phyloP scores from a whole-genome alignment of 257 asterid genomes.

The Ehretia macrophylla region DNA sequence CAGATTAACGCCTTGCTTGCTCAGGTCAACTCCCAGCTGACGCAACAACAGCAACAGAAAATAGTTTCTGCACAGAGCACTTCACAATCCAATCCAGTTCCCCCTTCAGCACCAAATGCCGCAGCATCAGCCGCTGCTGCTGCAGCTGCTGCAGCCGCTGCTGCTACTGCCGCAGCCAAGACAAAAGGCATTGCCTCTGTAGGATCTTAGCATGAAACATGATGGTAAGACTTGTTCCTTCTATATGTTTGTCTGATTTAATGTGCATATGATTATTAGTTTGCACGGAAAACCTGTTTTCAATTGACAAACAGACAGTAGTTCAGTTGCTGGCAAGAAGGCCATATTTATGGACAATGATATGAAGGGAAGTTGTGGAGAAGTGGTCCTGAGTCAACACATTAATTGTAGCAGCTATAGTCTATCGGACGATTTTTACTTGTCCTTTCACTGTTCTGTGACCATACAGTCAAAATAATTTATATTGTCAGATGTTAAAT shows the following conservation, averaged over 20 bases:
- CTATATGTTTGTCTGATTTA: slow-evolving; percentile 6
- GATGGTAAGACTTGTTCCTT: background rate
- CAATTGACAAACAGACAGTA: background rate
- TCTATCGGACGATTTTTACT: background rate
- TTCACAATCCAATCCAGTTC: slow-evolving; percentile 31
- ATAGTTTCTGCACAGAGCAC: slow-evolving; percentile 31
- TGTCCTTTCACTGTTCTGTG: background rate
- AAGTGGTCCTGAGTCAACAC: too few species aligned
- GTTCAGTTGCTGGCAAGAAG: background rate
- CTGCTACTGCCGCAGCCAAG: slow-evolving; percentile 67
- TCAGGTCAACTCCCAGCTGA: slow-evolving; percentile 37
- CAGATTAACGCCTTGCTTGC: slow-evolving; percentile 67
- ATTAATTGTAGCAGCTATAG: background rate
- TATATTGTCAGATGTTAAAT: too few species aligned
- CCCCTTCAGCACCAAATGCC: slow-evolving; percentile 40
- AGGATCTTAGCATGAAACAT: slow-evolving; percentile 42
- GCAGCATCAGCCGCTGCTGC: slow-evolving; percentile 50
- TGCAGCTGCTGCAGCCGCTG: slow-evolving; percentile 41
- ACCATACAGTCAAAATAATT: background rate
- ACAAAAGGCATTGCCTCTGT: slow-evolving; percentile 68
- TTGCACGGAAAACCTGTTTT: background rate
- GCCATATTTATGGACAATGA: background rate
- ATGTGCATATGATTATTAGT: slow-evolving; percentile 31
- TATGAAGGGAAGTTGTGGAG: background rate
- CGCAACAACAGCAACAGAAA: slow-evolving; percentile 31